Conservation (phyloP, 2,329 filamentous ascomycete genomes). For the Elsinoe ampelina region DNA sequence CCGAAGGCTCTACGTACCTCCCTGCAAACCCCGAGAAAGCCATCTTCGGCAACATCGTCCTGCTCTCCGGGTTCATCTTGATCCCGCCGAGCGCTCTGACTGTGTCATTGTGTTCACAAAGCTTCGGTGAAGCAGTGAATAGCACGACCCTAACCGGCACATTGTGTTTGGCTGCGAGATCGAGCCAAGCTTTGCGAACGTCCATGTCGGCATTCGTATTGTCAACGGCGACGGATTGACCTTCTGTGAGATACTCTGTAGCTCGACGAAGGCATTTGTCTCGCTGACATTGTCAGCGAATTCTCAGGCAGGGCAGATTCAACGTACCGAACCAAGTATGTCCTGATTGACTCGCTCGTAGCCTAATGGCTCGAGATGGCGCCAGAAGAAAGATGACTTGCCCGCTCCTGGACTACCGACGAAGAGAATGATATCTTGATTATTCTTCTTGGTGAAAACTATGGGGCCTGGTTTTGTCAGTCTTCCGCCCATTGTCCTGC, state of each 20-base stretch:
- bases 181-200: slow-evolving; percentile 68
- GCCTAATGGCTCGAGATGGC: slow-evolving; percentile 62
- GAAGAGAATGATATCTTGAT: slow-evolving; percentile 70
- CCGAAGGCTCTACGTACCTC: slow-evolving; percentile 61
- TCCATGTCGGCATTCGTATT: slow-evolving; percentile 88
- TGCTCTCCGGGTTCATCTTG: slow-evolving; percentile 68
- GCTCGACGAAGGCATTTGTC: slow-evolving; percentile 64
- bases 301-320: slow-evolving; percentile 15
- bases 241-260: slow-evolving; percentile 52
- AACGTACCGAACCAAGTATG: slow-evolving; percentile 59
- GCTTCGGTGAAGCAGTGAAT: slow-evolving; percentile 61
- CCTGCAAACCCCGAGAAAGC: slow-evolving; percentile 70
- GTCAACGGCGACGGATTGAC: slow-evolving; percentile 68
- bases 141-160: slow-evolving; percentile 77
- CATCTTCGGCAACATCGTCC: slow-evolving; percentile 62
- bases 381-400: slow-evolving; percentile 86
- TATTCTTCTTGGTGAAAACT: slow-evolving; percentile 50
- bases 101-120: slow-evolving; percentile 79
- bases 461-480: slow-evolving; percentile 19
- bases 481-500: neutral
- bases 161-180: slow-evolving; percentile 58
- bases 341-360: slow-evolving; percentile 90
- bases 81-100: slow-evolving; percentile 54
- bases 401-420: slow-evolving; percentile 83
- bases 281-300: slow-evolving; percentile 38